These are phyloP conservation scores for Globisporangium megalacanthum DNA, from an alignment of 352 stramenopile species.

Conservation along the genomic window DNA sequence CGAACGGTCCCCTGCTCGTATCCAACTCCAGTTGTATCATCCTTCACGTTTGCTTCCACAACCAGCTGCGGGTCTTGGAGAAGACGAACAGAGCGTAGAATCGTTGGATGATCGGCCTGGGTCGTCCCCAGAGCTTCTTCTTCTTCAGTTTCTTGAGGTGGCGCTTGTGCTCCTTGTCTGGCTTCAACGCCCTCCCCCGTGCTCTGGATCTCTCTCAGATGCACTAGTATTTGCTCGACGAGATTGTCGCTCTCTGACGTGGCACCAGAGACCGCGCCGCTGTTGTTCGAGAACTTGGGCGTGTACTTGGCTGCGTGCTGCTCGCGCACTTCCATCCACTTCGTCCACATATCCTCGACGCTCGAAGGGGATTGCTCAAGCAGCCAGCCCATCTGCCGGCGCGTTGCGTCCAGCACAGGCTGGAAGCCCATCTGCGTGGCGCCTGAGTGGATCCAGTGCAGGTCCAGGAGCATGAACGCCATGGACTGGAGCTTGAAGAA, in stretches of 20 bases:
- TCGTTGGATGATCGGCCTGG: too few species aligned
- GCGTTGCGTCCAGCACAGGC: constrained; percentile 67
- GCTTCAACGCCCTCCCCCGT: background rate
- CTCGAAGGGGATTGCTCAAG: constrained; percentile 63
- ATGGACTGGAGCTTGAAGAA: constrained; percentile 79
- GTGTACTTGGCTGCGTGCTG: constrained; percentile 57
- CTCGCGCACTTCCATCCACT: constrained; percentile 77
- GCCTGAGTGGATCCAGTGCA: constrained; percentile 77
- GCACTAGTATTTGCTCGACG: constrained; percentile 13
- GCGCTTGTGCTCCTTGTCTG: background rate
- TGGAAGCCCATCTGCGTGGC: constrained; percentile 84
- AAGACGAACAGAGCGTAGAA: too few species aligned
- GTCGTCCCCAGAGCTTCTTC: too few species aligned
- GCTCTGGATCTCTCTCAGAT: constrained; percentile 10
- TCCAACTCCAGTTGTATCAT: too few species aligned
- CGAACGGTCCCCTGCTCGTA: too few species aligned
- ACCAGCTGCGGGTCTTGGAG: too few species aligned
- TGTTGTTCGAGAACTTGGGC: constrained; percentile 16
- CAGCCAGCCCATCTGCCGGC: constrained; percentile 77
- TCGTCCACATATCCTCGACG: constrained; percentile 83
- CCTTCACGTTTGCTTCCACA: too few species aligned
- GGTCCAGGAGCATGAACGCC: constrained; percentile 80
- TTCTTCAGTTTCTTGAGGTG: too few species aligned
- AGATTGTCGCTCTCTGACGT: constrained; percentile 13
- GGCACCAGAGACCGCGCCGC: background rate